Base-by-base conservation (phyloP, 2,329 filamentous ascomycete species). In the Ophioceras dolichostomum region DNA sequence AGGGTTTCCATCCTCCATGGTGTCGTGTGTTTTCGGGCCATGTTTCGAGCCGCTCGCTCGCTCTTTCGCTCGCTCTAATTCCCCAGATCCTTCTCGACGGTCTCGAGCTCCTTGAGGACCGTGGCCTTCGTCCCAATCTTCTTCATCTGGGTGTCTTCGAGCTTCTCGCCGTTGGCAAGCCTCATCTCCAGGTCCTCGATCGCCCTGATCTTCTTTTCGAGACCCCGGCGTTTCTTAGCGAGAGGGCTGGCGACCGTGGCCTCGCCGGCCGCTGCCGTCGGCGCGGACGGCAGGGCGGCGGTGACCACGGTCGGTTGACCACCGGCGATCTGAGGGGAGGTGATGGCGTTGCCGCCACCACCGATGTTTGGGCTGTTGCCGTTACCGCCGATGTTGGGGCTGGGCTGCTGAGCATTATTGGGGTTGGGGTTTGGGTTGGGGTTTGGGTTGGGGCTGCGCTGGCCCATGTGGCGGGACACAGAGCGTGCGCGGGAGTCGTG, bases 161-260 rank as follows among this genome's bases (percentile, higher is more conserved):
- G 66, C 70, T 95, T 96, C 70, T 98, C 91, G 5, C 89, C 89
- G 24, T 82, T 80, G 3, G 89, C 91, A 47, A 88, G 78, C 39
- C 91, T 78, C 88, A 96, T 95, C 68, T 96, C 94, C 43, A 98
- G 66, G 57, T 98, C 91, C 55, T 98, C 91, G 54, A 98, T 98
- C 10, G 91, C 91, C 16, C 91, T 78, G 44, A 98, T 83, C 73
- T 98, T 98, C 75, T 98, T 98, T 57, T 94, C 72, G 44, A 98
- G 70, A 41, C 85, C 85, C 39, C 91, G 73, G 43, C 95, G 75
- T 68, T 96, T 98, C 76, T 96, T 98, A 32, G 93, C 87, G 43
- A 83, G 76, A n/a, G 83, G 79, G 47, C 59, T 79, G 67, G 22
- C 22, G 64, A 73, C 31, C 42, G 51, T 54, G 48, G 64, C 56